Conservation (phyloP, 2,329 filamentous ascomycete genomes). For the Akanthomyces muscarius region DNA sequence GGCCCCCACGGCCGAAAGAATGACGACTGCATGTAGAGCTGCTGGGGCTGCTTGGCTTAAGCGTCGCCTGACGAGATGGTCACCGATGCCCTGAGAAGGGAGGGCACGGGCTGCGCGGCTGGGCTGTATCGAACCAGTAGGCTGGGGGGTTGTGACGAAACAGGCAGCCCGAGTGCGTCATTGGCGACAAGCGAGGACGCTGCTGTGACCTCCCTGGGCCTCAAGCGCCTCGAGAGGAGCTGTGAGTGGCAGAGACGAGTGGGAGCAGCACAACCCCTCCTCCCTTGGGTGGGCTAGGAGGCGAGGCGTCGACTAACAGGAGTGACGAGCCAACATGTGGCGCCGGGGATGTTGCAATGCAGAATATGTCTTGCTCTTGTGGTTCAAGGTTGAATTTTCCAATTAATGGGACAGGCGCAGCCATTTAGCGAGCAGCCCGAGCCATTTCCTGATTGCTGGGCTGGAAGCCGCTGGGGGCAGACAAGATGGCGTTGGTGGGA, state of each 20-base stretch:
- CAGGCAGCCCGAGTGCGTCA: slow-evolving; percentile 10
- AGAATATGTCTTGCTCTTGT: neutral
- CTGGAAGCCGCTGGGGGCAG: neutral
- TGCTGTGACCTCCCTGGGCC: neutral
- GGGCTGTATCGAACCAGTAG: neutral
- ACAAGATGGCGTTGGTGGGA: neutral
- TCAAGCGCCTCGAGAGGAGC: slow-evolving; percentile 5
- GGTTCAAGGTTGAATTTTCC: neutral
- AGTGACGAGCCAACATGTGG: slow-evolving; percentile 3
- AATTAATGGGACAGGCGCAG: neutral
- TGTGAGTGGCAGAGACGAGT: slow-evolving; percentile 1
- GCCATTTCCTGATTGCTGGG: neutral
- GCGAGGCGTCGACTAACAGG: slow-evolving; percentile 3
- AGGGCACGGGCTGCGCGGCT: neutral
- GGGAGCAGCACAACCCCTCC: neutral
- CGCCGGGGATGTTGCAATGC: neutral
- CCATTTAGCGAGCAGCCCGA: neutral
- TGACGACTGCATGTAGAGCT: neutral
- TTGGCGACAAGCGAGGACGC: slow-evolving; percentile 12
- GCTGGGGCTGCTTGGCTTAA: neutral
- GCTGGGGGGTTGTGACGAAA: neutral
- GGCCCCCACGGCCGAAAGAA: neutral
- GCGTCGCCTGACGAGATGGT: neutral
- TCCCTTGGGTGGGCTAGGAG: neutral
- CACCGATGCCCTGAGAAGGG: neutral